Conservation (phyloP, 768 basidiomycete genomes). For the Exidia glandulosa region DNA sequence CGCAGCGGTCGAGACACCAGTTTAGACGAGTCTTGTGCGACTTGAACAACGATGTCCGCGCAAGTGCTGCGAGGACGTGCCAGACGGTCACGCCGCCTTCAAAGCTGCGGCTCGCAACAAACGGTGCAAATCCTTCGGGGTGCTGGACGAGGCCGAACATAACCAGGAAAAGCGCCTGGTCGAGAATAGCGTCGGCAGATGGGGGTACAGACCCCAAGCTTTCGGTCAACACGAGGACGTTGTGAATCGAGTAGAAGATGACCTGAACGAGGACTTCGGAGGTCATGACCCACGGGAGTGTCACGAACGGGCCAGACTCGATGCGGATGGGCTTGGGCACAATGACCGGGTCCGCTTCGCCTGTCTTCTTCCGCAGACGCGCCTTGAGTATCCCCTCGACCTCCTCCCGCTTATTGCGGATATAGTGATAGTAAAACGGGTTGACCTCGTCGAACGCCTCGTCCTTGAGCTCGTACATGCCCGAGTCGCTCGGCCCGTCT, state of each 20-base stretch:
- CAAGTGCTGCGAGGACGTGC: slow-evolving; percentile 58
- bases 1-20: slow-evolving; percentile 64
- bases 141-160: slow-evolving; percentile 79
- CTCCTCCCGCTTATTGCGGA: slow-evolving; percentile 85
- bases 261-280: slow-evolving; percentile 66
- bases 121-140: slow-evolving; percentile 45
- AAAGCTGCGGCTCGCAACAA: slow-evolving; percentile 45
- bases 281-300: slow-evolving; percentile 52
- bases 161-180: slow-evolving; percentile 75
- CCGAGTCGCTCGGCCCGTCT: slow-evolving; percentile 64
- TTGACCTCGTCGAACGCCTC: slow-evolving; percentile 80
- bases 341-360: slow-evolving; percentile 56
- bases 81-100: slow-evolving; percentile 52
- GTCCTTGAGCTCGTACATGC: slow-evolving; percentile 81
- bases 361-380: slow-evolving; percentile 53
- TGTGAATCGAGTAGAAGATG: slow-evolving; percentile 72
- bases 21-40: slow-evolving; percentile 56
- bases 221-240: slow-evolving; percentile 58
- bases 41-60: slow-evolving; percentile 65
- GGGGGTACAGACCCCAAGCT: slow-evolving; percentile 49
- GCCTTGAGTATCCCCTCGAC: slow-evolving; percentile 67
- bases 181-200: slow-evolving; percentile 81
- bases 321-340: slow-evolving; percentile 63
- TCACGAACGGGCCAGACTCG: slow-evolving; percentile 54
- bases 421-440: slow-evolving; percentile 93